Evolutionary conservation across 768 basidiomycete species (phyloP), one percentile per base, ranked within the genome.

Genomic region (Trametes gibbosa): DNA sequence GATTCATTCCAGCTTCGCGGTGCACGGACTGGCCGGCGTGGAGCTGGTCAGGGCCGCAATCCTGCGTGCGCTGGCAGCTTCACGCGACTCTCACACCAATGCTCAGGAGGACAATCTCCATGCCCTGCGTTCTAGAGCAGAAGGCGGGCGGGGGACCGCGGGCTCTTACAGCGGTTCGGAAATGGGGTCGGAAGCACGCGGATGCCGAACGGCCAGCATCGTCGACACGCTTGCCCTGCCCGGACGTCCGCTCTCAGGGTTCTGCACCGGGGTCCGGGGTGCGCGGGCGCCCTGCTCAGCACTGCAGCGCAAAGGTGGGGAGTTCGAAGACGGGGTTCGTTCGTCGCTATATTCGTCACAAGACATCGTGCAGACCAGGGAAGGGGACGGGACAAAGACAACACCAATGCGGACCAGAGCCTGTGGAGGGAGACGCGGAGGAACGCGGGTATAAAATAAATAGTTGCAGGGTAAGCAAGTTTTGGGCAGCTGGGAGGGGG

Each of bases 361-460:
- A 17, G 47, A 49, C 39, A 56, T 49, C 47, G 55, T 49, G 55
- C 35, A 56, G 55, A 56, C 55, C 55, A 42, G 35, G 9, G 17
- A 13, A 4, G 43, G 14, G 29, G 45, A 41, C 29, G 29, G 29
- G 29, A 32, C 29, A 32, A 32, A 42, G 42, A 54, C 45, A 51
- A 57, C 56, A 56, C 48, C 53, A 23, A 47, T 24, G 34, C 21
- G 37, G 21, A 39, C 50, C 51, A n/a, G n/a, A n/a, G n/a, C n/a
- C n/a, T n/a, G n/a, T n/a, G n/a, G n/a, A n/a, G n/a, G 49, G 23
- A 24, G 14, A 43, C 19, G 47, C 12, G 45, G 16, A 32, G 55
- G 40, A 41, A 37, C 19, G 47, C 51, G 56, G 56, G 56, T 58
- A 58, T 58, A 59, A 40, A 16, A 62, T 57, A 59, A 63, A 65